Conservation (phyloP, 2,329 filamentous ascomycete genomes). For the Botrytis aclada region DNA sequence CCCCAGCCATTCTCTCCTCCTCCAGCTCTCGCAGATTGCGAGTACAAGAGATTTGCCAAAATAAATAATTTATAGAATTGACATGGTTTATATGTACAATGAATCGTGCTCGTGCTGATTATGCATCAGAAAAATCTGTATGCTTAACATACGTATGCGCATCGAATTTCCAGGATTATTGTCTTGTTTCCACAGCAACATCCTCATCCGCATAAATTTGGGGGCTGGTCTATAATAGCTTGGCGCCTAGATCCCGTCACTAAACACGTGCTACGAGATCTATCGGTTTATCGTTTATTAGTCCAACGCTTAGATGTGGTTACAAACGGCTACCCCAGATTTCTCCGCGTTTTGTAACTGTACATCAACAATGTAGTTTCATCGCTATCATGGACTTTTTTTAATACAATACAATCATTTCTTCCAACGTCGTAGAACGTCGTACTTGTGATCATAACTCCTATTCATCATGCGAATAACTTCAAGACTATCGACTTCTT, state of each 20-base stretch:
- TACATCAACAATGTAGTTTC: conserved; percentile 7
- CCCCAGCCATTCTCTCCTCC: conserved; percentile 20
- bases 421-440: conserved; percentile 13
- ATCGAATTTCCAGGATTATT: conserved; percentile 5
- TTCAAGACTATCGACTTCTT: neutral
- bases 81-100: conserved; percentile 14
- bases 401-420: neutral
- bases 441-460: neutral
- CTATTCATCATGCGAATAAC: conserved; percentile 10
- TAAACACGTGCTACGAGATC: neutral
- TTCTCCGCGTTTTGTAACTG: conserved; percentile 7
- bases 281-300: neutral
- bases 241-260: neutral
- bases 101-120: neutral
- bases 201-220: conserved; percentile 5
- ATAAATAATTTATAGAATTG: neutral
- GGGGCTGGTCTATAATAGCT: conserved; percentile 8
- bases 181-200: conserved; percentile 11
- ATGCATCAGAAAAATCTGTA: neutral
- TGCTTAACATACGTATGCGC: neutral
- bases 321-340: conserved; percentile 5
- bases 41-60: neutral
- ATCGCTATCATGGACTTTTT: neutral
- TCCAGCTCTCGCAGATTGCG: neutral
- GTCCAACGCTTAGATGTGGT: conserved; percentile 7